Base-by-base conservation (phyloP, 768 basidiomycete species). In the Termitomyces sp. region DNA sequence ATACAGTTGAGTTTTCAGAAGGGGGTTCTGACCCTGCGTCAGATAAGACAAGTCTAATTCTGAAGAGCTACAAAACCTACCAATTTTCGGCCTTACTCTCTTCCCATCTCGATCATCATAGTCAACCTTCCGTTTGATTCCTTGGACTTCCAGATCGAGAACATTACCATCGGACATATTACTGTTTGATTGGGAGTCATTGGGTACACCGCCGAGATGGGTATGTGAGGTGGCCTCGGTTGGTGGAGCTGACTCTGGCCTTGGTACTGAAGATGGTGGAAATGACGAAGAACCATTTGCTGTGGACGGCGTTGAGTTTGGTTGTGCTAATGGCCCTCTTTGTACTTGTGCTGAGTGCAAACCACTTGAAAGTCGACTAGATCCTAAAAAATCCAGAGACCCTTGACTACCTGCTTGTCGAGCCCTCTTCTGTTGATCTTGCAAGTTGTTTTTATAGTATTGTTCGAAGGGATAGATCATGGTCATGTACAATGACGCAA, bases 391-490 rank as follows among this genome's bases (percentile, higher is more conserved):
- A 19, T 61, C 57, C 23, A 34, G 37, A 34, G 49, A 51, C 11
- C 48, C 64, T 54, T 75, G 70, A 60, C 71, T 71, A 41, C 68
- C 65, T 54, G 63, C 66, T 54, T 73, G 80, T 52, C 75, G 74
- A 23, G 77, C 76, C 61, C 80, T 82, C 63, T 81, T 82, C 59
- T 82, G 85, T 53, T 84, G 75, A 35, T 85, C 85, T 56, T 78
- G 78, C 42, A 85, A 46, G 62, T 83, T 89, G 59, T 79, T 83
- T 68, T 81, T 80, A 68, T 86, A 88, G 31, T 74, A 68, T 34
- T 89, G 86, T 70, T 93, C 91, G 63, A 92, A 90, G 3, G 89
- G 87, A 38, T 75, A 73, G 23, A 92, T 73, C 56, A 93, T 75
- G 16, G 68, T 73, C 69, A 73, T 77, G 69, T 90, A 93, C 65